Evolutionary conservation across 2,329 filamentous ascomycete genomes (phyloP), one percentile per base, ranked within the genome.

Genomic region (Alternaria ventricosa): DNA sequence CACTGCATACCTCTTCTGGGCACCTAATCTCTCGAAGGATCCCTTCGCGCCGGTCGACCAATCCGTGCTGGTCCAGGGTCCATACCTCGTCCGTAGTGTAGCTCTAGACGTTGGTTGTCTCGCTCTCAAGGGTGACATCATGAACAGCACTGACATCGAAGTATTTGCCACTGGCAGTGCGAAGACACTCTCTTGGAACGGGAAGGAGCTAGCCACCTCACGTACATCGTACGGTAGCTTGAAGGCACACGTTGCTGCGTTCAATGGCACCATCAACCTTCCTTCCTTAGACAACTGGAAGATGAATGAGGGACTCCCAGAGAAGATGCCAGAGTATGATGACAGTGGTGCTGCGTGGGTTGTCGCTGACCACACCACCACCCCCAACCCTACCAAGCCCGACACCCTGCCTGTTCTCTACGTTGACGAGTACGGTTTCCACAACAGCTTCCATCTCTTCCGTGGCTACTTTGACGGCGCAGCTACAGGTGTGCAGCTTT

Each of bases 241-340:
- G 23, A 77, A 72, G 45, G 80, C 77, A 6, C 66, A 65, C 4
- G 65, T 81, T 28, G 44, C 68, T 30, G 68, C 70, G 6, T 66
- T 74, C 30, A 72, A 72, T 18, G 57, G 65, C 7, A 73, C 65
- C 6, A 72, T 77, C 20, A 47, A 68, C 11, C 75, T 87, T 0
- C 84, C 85, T 0, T 51, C 77, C 0, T 72, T 87, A 0, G 75
- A 73, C 0, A 69, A 76, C 0, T 87, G 86, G 86, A 84, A 82
- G 68, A 82, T 81, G 10, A 66, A 79, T 3, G 84, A 87, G 66
- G 79, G 80, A 53, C 78, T 87, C 22, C 86, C 86, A 0, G 86
- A 87, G 71, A 80, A 83, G 27, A 64, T 75, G 0, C 57, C 71
- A 0, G 70, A 78, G 20, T 87, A 87, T 69, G 73, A 83, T 61